Evolutionary conservation across 2,329 filamentous ascomycete genomes (phyloP).

Genomic region (Aspergillus vadensis): DNA sequence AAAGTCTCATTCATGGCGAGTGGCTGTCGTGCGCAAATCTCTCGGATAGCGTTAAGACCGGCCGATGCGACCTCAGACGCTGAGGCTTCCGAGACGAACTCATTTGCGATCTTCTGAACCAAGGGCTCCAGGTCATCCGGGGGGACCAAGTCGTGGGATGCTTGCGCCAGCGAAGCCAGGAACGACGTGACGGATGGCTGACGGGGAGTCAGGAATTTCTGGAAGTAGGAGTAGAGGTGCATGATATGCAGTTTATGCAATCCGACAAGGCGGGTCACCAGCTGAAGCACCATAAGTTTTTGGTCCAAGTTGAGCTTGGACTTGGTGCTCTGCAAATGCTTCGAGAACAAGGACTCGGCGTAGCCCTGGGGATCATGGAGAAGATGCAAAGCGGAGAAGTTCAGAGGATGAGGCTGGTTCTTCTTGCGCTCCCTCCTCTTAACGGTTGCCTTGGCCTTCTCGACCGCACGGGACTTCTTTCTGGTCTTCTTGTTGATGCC

Average conservation of each 20-base stretch:
- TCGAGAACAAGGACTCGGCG: slow-evolving; percentile 83
- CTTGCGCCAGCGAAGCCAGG: slow-evolving; percentile 87
- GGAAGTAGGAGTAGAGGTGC: slow-evolving; percentile 92
- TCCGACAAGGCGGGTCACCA: slow-evolving; percentile 87
- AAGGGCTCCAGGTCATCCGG: slow-evolving; percentile 90
- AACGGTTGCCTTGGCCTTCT: slow-evolving; percentile 78
- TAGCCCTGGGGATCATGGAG: slow-evolving; percentile 94
- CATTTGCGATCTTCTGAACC: slow-evolving; percentile 93
- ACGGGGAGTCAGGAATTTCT: slow-evolving; percentile 84
- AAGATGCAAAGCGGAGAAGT: slow-evolving; percentile 94
- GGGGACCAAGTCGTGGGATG: slow-evolving; percentile 85
- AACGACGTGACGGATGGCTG: slow-evolving; percentile 92
- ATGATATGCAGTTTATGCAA: slow-evolving; percentile 90
- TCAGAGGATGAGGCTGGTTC: slow-evolving; percentile 80
- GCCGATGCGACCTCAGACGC: slow-evolving; percentile 89
- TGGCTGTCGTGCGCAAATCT: slow-evolving; percentile 89
- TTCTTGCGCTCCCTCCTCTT: slow-evolving; percentile 87
- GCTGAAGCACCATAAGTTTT: slow-evolving; percentile 83
- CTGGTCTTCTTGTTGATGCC: slow-evolving; percentile 96
- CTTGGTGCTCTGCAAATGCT: slow-evolving; percentile 85
- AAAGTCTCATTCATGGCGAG: slow-evolving; percentile 95
- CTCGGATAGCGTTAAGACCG: slow-evolving; percentile 90
- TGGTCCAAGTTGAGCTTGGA: slow-evolving; percentile 84
- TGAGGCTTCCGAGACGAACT: slow-evolving; percentile 94
- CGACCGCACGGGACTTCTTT: slow-evolving; percentile 78